Evolutionary conservation across 108 stramenopile species (phyloP).

Genomic region (Pseudonitzschia pungens): DNA sequence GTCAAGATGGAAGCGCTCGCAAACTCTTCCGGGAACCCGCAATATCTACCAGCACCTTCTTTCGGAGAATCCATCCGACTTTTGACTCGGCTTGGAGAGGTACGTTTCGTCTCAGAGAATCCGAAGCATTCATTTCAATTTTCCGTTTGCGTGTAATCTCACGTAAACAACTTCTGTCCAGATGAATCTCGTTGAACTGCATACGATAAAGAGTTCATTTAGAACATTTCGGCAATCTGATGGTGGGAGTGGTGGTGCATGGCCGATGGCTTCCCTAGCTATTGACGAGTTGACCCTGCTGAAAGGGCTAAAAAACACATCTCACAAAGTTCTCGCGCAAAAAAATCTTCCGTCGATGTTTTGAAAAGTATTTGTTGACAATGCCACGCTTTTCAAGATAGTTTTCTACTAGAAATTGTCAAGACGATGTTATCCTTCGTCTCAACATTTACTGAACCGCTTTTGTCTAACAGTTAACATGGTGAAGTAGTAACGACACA

Average conservation of each 20-base stretch:
- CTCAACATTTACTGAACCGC: too few species aligned
- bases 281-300: slow-evolving; percentile 60
- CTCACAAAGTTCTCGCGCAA: slow-evolving; percentile 18
- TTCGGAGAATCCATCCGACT: slow-evolving; percentile 52
- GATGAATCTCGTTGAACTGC: slow-evolving; percentile 48
- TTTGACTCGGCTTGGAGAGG: slow-evolving; percentile 55
- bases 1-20: slow-evolving; percentile 77
- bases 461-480: too few species aligned
- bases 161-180: neutral
- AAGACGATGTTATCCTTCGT: too few species aligned
- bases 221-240: slow-evolving; percentile 36
- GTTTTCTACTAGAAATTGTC: too few species aligned
- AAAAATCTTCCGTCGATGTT: slow-evolving; percentile 24
- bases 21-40: slow-evolving; percentile 54
- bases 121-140: neutral
- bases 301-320: slow-evolving; percentile 52
- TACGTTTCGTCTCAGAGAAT: slow-evolving; percentile 15
- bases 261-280: slow-evolving; percentile 57
- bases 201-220: slow-evolving; percentile 37
- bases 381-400: too few species aligned
- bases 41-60: slow-evolving; percentile 64
- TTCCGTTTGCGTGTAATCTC: neutral
- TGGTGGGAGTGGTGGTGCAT: slow-evolving; percentile 60
- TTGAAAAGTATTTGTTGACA: neutral
- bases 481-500: too few species aligned